A percentile compares a stretch with the other conserved stretches of the same genome.
Evolutionary conservation across 2,329 filamentous ascomycete species (phyloP).

Genomic region (Fusarium lateritium): DNA sequence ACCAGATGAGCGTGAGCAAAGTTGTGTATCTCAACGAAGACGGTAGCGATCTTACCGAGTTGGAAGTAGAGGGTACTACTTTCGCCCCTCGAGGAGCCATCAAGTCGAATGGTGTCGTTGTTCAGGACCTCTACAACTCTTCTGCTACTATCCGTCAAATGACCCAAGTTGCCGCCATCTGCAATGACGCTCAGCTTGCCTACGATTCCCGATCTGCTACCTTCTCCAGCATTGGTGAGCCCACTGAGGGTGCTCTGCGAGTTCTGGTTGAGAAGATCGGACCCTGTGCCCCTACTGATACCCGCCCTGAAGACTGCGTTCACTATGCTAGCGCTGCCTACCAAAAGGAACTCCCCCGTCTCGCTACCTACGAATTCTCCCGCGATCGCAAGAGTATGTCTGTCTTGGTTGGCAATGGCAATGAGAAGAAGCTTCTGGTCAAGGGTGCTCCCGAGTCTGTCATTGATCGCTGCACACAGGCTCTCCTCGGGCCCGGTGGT

Average conservation of each 20-base stretch:
- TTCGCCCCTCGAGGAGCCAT: constrained; percentile 88
- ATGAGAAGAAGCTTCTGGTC: constrained; percentile 85
- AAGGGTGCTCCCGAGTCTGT: constrained; percentile 97
- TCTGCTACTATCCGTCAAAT: constrained; percentile 88
- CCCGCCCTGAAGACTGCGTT: constrained; percentile 73
- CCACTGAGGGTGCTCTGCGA: constrained; percentile 93
- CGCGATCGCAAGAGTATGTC: constrained; percentile 99
- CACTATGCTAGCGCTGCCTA: constrained; percentile 90
- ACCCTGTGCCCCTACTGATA: constrained; percentile 75
- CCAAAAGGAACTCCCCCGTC: constrained; percentile 79
- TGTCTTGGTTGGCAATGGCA: constrained; percentile 82
- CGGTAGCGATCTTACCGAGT: constrained; percentile 83
- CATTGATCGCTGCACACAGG: constrained; percentile 90
- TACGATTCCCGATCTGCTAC: constrained; percentile 82
- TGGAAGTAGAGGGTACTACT: constrained; percentile 92
- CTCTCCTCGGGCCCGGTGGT: constrained; percentile 82
- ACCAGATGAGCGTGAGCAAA: constrained; percentile 99
- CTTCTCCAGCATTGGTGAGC: constrained; percentile 90
- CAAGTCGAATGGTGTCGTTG: constrained; percentile 74
- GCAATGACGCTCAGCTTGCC: constrained; percentile 88
- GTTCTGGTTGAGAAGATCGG: constrained; percentile 96
- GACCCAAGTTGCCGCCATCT: constrained; percentile 79
- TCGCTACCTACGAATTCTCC: constrained; percentile 96
- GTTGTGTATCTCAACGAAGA: constrained; percentile 84
- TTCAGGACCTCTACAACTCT: constrained; percentile 77